phyloP scores from a whole-genome alignment of 1,284 basidiomycete species.

The Pascua guehoae region DNA sequence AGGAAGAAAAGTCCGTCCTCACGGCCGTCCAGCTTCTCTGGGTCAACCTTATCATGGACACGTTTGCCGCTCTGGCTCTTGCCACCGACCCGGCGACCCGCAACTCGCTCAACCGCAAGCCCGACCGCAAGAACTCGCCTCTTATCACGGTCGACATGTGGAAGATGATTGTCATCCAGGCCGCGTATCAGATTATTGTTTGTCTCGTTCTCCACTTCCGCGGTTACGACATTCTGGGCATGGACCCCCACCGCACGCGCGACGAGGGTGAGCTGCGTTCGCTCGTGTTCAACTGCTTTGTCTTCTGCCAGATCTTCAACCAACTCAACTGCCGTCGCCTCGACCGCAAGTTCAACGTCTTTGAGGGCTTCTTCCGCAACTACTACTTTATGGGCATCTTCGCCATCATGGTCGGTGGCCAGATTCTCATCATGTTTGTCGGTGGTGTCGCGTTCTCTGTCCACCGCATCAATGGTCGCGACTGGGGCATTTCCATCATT shows the following conservation, averaged over 20 bases:
- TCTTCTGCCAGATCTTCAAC: slow-evolving; percentile 93
- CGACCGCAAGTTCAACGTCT: slow-evolving; percentile 82
- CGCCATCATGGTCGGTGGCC: slow-evolving; percentile 73
- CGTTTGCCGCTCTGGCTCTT: slow-evolving; percentile 92
- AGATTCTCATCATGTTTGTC: slow-evolving; percentile 85
- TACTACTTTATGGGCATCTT: slow-evolving; percentile 86
- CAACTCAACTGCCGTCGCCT: slow-evolving; percentile 87
- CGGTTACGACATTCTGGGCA: slow-evolving; percentile 67
- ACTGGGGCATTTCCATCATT: slow-evolving; percentile 86
- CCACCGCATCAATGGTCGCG: slow-evolving; percentile 67
- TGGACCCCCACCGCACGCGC: slow-evolving; percentile 35
- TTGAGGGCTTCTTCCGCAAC: slow-evolving; percentile 76
- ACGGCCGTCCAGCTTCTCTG: slow-evolving; percentile 94
- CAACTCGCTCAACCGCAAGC: slow-evolving; percentile 77
- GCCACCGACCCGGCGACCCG: slow-evolving; percentile 91
- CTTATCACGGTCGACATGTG: slow-evolving; percentile 88
- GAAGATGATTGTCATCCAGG: slow-evolving; percentile 91
- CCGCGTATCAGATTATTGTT: slow-evolving; percentile 77
- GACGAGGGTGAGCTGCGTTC: slow-evolving; percentile 64
- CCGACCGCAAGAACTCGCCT: slow-evolving; percentile 81
- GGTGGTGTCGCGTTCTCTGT: slow-evolving; percentile 91
- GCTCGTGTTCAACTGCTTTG: slow-evolving; percentile 92
- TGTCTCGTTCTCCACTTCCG: slow-evolving; percentile 87
- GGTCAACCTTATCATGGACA: slow-evolving; percentile 77
- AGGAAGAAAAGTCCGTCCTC: slow-evolving; percentile 73